phyloP scores from a whole-genome alignment of 805 yeast species.

The Ogataea angusta region DNA sequence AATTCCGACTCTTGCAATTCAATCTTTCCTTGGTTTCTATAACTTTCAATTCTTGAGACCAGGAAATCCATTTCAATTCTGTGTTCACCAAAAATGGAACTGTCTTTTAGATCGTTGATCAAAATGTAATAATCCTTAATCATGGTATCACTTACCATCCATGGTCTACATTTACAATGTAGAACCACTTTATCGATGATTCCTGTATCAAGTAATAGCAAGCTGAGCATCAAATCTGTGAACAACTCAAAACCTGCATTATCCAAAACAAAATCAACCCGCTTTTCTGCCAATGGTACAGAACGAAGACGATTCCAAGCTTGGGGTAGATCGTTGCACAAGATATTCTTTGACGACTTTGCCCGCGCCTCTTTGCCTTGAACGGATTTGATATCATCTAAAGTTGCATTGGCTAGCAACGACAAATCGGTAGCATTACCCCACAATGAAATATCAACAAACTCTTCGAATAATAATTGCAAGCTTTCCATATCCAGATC shows the following conservation, averaged over 20 bases:
- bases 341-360: slow-evolving; percentile 72
- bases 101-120: slow-evolving; percentile 52
- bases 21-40: slow-evolving; percentile 46
- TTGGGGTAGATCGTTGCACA: slow-evolving; percentile 66
- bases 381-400: slow-evolving; percentile 84
- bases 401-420: slow-evolving; percentile 77
- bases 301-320: slow-evolving; percentile 56
- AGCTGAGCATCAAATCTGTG: slow-evolving; percentile 69
- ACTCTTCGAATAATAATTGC: slow-evolving; percentile 69
- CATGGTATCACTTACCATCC: slow-evolving; percentile 98
- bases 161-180: slow-evolving; percentile 89
- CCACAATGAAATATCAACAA: slow-evolving; percentile 88
- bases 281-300: slow-evolving; percentile 33
- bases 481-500: slow-evolving; percentile 40
- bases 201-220: slow-evolving; percentile 69
- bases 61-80: slow-evolving; percentile 47
- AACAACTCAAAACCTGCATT: slow-evolving; percentile 94
- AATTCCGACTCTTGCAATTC: slow-evolving; percentile 59
- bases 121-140: slow-evolving; percentile 69
- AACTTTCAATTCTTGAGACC: slow-evolving; percentile 42
- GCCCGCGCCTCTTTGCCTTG: slow-evolving; percentile 89
- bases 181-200: slow-evolving; percentile 61
- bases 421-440: slow-evolving; percentile 98
- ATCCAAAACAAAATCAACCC: slow-evolving; percentile 83
- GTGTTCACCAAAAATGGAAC: slow-evolving; percentile 48